phyloP scores from a whole-genome alignment of 768 basidiomycete species.

The Boletus huronensis region DNA sequence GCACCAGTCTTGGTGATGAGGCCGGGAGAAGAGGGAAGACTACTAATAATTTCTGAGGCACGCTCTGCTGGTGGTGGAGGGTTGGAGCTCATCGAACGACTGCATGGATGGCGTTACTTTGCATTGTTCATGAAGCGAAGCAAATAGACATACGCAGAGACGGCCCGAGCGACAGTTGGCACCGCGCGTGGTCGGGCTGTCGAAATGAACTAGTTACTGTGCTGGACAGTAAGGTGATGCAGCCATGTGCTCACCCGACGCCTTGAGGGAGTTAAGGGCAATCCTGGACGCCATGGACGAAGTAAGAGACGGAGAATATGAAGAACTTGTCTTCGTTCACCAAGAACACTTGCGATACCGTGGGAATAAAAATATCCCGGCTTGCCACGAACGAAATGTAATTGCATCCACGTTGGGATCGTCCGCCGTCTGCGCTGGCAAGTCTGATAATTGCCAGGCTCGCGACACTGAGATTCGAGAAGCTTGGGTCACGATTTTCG shows the following conservation, averaged over 20 bases:
- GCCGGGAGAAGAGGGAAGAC: conserved; percentile 77
- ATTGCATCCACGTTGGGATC: too few relatives aligned
- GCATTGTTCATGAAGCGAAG: conserved; percentile 3
- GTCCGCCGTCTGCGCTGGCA: too few relatives aligned
- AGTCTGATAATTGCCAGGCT: too few relatives aligned
- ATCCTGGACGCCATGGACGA: conserved; percentile 65
- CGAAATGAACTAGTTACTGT: not conserved
- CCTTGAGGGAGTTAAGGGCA: conserved; percentile 60
- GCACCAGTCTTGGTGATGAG: conserved; percentile 95
- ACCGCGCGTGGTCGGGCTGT: conserved; percentile 55
- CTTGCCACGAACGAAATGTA: conserved; percentile 27
- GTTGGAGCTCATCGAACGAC: conserved; percentile 64
- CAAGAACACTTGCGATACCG: conserved; percentile 12
- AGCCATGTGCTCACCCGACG: conserved; percentile 44
- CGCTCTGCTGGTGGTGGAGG: conserved; percentile 79
- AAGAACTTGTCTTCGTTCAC: conserved; percentile 2
- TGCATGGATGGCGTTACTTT: conserved; percentile 28
- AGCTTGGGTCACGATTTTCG: not conserved
- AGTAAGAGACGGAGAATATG: conserved; percentile 5
- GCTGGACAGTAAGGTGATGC: not conserved
- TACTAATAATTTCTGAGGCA: conserved; percentile 87
- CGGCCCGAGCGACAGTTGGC: conserved; percentile 43
- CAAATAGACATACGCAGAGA: conserved; percentile 43
- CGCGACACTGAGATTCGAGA: not conserved
- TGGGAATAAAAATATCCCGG: conserved; percentile 33